Percentiles rank a stretch among this genome's conserved stretches.
phyloP scores from a whole-genome alignment of 2,329 filamentous ascomycete genomes.

The Epichloe gansuensis region DNA sequence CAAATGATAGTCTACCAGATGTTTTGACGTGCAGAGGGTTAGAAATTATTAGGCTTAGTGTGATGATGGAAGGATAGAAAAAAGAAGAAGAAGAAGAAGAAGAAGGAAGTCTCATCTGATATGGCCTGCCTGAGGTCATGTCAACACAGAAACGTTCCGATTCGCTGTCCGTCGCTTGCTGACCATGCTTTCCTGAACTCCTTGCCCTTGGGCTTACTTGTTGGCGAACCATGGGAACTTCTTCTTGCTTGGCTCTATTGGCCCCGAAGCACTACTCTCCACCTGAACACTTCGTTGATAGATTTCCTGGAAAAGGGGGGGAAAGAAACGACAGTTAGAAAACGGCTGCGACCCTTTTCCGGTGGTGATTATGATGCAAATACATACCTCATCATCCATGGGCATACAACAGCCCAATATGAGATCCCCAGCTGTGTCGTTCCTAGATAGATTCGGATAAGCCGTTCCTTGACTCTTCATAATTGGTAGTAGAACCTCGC shows the following conservation, averaged over 20 bases:
- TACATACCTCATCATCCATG: slow-evolving; percentile 74
- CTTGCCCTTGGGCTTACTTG: slow-evolving; percentile 25
- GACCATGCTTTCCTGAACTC: slow-evolving; percentile 14
- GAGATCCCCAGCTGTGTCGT: slow-evolving; percentile 58
- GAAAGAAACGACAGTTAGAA: not conserved
- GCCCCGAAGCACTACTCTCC: slow-evolving; percentile 35
- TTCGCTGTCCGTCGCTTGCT: not conserved
- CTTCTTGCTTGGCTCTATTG: slow-evolving; percentile 42
- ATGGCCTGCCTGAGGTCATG: slow-evolving; percentile 4
- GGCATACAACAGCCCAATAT: slow-evolving; percentile 72
- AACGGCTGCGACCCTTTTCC: not conserved
- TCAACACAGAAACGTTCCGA: slow-evolving; percentile 5
- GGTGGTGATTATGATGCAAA: not conserved
- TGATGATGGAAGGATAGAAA: not conserved
- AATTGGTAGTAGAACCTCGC: slow-evolving; percentile 78
- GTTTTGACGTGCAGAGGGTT: not conserved
- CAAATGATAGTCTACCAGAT: not conserved
- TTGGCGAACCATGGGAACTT: slow-evolving; percentile 55
- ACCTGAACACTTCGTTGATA: slow-evolving; percentile 49
- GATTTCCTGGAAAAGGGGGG: slow-evolving; percentile 36
- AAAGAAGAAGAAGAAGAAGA: not conserved
- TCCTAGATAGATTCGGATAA: slow-evolving; percentile 58
- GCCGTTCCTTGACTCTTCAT: slow-evolving; percentile 83
- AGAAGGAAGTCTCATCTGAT: not conserved
- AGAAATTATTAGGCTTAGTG: too few relatives aligned